Evolutionary conservation across 306 rosid species (phyloP).

Genomic region (Cercis canadensis): DNA sequence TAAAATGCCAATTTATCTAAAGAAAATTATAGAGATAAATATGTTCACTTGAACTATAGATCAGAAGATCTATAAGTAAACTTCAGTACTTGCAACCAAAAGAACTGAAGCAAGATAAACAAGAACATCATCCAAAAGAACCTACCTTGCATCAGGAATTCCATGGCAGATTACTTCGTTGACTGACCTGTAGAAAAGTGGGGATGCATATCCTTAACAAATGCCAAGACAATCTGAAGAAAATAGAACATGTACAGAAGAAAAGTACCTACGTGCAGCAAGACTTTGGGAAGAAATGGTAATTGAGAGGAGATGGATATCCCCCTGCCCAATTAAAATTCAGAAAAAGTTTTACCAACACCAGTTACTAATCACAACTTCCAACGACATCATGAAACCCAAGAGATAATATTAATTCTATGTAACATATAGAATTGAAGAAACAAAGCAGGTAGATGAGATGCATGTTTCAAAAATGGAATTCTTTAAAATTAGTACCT

Average conservation of each 20-base stretch:
- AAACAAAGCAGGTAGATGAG: not conserved
- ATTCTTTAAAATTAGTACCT: constrained; percentile 53
- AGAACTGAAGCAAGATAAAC: not conserved
- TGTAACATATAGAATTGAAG: constrained; percentile 1
- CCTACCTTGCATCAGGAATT: constrained; percentile 95
- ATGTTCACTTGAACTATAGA: not conserved
- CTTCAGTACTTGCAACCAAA: not conserved
- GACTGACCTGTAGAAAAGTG: constrained; percentile 73
- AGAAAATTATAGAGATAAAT: not conserved
- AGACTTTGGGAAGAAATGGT: constrained; percentile 94
- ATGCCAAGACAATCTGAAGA: constrained; percentile 21
- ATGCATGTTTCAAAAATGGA: constrained; percentile 1
- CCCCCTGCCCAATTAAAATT: constrained; percentile 66
- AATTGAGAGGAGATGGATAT: constrained; percentile 95
- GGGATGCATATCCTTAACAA: constrained; percentile 25
- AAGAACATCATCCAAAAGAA: not conserved
- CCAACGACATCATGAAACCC: constrained; percentile 32
- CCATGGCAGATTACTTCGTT: constrained; percentile 99
- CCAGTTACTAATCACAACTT: constrained; percentile 4
- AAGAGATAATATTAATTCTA: no score
- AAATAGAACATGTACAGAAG: constrained; percentile 38
- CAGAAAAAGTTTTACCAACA: constrained; percentile 26
- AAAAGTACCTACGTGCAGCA: constrained; percentile 98
- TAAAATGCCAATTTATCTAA: constrained; percentile 6
- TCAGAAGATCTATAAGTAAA: constrained; percentile 6